Evolutionary conservation across 139 green algal genomes (phyloP), one percentile per base, ranked within the genome.

Genomic region (Volvox africanus): DNA sequence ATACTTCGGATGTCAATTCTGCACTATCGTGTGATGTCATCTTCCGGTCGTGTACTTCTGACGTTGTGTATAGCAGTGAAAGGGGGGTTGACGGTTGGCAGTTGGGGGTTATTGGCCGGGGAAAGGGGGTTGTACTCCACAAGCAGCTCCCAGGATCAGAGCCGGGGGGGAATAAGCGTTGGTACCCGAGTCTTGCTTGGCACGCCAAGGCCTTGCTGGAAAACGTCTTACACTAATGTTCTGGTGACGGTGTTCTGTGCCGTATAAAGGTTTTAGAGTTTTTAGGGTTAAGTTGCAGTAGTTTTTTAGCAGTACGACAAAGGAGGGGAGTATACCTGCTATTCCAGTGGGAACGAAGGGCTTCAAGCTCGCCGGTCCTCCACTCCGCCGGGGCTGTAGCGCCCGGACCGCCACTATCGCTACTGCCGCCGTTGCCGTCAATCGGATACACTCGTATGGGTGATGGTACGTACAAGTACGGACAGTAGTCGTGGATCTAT

Each of bases 401-500:
- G 55, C n/a, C 24, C 9, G 35, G n/a, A 13, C 11, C 67, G 18
- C 9, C 67, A 32, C 26, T 11, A 11, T 14, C 67, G 24, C 62
- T 24, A 65, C 65, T 68, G 83, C 67, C 67, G 36, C 22, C 24
- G 68, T 24, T 35, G 22, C 33, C 33, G 61, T 1, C 33, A 55
- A 30, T 1, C 20, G 12, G 33, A 24, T 16, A 21, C 30, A 18
- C 22, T 1, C 87, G 78, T 11, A 30, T 18, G 3, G 88, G 80
- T 0, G 80, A n/a, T 2, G 88, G 30, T 0, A 92, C 32, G 67
- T 77, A 88, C 2, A 92, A 1, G 37, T 79, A 82, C 13, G 88
- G 88, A 22, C 86, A 61, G 86, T 92, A 93, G 73, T 93, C 75
- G 9, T 88, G 14, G 14, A 82, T 79, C 89, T 93, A 69, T 0